Conservation (phyloP, 192 early-diverging fungal species). For the Coemansia reversa region DNA sequence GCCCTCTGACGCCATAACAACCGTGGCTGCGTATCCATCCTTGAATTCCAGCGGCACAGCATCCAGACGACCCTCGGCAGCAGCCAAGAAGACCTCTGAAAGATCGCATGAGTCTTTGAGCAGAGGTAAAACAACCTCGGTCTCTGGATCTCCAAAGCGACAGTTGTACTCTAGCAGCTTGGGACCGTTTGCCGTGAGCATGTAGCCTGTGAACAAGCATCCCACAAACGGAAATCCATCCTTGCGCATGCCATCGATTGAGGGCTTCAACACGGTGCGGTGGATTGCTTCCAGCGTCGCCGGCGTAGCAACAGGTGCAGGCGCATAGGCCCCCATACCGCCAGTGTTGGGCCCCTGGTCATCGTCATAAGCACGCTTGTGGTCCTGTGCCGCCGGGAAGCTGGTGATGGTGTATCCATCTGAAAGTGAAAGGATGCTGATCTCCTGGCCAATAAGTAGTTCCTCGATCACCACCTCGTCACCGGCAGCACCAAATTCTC, state of each 20-base stretch:
- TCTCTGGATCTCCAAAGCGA: slow-evolving; percentile 98
- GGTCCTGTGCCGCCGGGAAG: slow-evolving; percentile 95
- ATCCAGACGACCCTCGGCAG: slow-evolving; percentile 87
- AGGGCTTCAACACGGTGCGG: slow-evolving; percentile 80
- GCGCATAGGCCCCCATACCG: slow-evolving; percentile 98
- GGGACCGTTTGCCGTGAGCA: slow-evolving; percentile 87
- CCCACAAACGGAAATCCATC: slow-evolving; percentile 97
- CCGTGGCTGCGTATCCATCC: slow-evolving; percentile 80
- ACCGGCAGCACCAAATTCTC: slow-evolving; percentile 87
- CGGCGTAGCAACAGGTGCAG: slow-evolving; percentile 86
- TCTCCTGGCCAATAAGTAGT: slow-evolving; percentile 88
- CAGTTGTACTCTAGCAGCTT: slow-evolving; percentile 98
- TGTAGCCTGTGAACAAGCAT: slow-evolving; percentile 93
- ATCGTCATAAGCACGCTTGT: slow-evolving; percentile 94
- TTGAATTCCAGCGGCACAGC: slow-evolving; percentile 75
- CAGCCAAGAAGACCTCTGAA: slow-evolving; percentile 83
- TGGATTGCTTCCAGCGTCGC: slow-evolving; percentile 72
- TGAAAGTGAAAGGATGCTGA: slow-evolving; percentile 86
- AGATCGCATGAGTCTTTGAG: slow-evolving; percentile 82
- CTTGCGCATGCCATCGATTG: slow-evolving; percentile 93
- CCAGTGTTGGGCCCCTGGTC: slow-evolving; percentile 96
- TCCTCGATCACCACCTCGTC: slow-evolving; percentile 96
- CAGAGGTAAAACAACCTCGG: slow-evolving; percentile 91
- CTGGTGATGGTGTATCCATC: slow-evolving; percentile 92
- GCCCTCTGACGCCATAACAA: slow-evolving; percentile 88